phyloP scores from a whole-genome alignment of 2,329 filamentous ascomycete species.

The Teratosphaeria destructans region DNA sequence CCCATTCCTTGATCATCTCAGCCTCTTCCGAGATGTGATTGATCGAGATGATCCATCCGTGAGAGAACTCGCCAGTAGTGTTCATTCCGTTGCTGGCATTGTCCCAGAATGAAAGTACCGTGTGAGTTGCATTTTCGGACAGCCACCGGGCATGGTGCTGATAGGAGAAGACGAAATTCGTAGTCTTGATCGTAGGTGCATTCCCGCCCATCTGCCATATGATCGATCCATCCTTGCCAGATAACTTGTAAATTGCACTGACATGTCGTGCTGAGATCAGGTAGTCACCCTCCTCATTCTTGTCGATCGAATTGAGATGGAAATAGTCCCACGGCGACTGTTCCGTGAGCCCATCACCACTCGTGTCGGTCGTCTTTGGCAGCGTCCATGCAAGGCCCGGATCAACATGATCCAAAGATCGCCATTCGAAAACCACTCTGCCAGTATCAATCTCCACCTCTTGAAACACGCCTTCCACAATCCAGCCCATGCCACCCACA shows the following conservation, averaged over 20 bases:
- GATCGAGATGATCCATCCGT: slow-evolving; percentile 38
- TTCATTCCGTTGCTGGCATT: slow-evolving; percentile 43
- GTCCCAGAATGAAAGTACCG: slow-evolving; percentile 44
- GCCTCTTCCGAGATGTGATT: slow-evolving; percentile 36
- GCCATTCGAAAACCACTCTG: slow-evolving; percentile 49
- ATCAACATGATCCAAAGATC: slow-evolving; percentile 45
- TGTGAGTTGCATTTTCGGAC: slow-evolving; percentile 35
- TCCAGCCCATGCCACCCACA: slow-evolving; percentile 37
- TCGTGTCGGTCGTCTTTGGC: slow-evolving; percentile 31
- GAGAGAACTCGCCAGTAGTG: slow-evolving; percentile 27
- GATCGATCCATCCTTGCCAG: slow-evolving; percentile 35
- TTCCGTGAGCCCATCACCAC: slow-evolving; percentile 38
- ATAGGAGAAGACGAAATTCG: slow-evolving; percentile 39
- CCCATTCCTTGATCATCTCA: slow-evolving; percentile 36
- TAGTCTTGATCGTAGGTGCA: slow-evolving; percentile 36
- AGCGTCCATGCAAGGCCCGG: slow-evolving; percentile 39
- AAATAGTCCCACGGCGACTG: slow-evolving; percentile 45
- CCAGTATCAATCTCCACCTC: slow-evolving; percentile 47
- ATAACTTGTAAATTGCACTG: slow-evolving; percentile 39
- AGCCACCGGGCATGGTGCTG: slow-evolving; percentile 45
- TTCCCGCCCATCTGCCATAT: slow-evolving; percentile 43
- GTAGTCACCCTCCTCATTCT: slow-evolving; percentile 39
- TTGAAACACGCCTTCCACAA: slow-evolving; percentile 44
- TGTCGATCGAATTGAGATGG: slow-evolving; percentile 45
- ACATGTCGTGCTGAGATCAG: slow-evolving; percentile 39